Conservation (phyloP, 352 stramenopile species). For the Pythium aristosporum region DNA sequence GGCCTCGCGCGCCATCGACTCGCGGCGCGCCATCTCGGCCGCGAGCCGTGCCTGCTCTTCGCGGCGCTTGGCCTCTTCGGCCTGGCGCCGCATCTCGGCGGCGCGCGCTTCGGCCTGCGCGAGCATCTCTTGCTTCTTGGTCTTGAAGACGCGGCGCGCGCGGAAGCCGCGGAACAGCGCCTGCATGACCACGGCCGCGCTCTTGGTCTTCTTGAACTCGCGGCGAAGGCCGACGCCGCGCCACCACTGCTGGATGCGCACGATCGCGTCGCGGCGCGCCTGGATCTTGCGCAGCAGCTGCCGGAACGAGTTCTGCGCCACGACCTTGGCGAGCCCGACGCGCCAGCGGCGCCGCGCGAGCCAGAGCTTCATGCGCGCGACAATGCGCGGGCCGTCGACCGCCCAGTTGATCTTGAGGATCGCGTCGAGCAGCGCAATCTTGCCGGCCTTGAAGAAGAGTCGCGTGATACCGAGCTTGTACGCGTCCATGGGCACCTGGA, state of each 20-base stretch:
- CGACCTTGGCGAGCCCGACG: conserved; percentile 63
- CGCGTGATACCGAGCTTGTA: conserved; percentile 84
- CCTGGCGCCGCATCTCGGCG: conserved; percentile 67
- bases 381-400: conserved; percentile 54
- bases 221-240: conserved; percentile 67
- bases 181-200: conserved; percentile 68
- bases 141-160: conserved; percentile 73
- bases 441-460: conserved; percentile 73
- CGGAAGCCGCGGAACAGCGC: conserved; percentile 78
- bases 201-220: conserved; percentile 82
- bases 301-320: conserved; percentile 58
- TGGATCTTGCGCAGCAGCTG: conserved; percentile 57
- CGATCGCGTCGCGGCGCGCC: conserved; percentile 55
- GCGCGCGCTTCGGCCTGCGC: conserved; percentile 70
- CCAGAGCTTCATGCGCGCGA: conserved; percentile 68
- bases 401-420: conserved; percentile 80
- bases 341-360: conserved; percentile 71
- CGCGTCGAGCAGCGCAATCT: conserved; percentile 72
- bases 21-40: conserved; percentile 52
- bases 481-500: conserved; percentile 71
- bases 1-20: conserved; percentile 52
- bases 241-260: conserved; percentile 86
- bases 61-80: conserved; percentile 78
- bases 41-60: conserved; percentile 70
- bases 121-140: conserved; percentile 86